phyloP scores from a whole-genome alignment of 371 early-diverging fungal species.

The Circinella umbellata region DNA sequence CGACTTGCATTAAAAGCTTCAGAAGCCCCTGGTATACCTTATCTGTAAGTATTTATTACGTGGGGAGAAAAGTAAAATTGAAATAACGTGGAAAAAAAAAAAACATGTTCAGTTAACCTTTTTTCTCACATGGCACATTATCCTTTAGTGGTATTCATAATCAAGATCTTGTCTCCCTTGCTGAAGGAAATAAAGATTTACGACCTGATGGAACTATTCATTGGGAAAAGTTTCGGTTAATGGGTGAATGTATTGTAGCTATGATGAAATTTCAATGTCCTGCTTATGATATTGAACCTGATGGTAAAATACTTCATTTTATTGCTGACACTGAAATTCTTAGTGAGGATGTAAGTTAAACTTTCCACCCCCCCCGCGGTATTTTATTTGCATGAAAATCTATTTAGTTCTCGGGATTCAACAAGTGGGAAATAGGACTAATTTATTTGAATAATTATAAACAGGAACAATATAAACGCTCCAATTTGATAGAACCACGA shows the following conservation, averaged over 20 bases:
- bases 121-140: background rate
- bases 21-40: conserved; percentile 63
- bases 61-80: background rate
- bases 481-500: conserved; percentile 20
- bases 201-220: conserved; percentile 59
- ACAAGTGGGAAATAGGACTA: no score
- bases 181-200: conserved; percentile 66
- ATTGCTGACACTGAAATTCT: conserved; percentile 30
- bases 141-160: conserved; percentile 58
- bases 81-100: no score
- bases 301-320: conserved; percentile 20
- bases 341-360: conserved; percentile 27
- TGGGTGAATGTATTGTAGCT: conserved; percentile 60
- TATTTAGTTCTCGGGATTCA: no score
- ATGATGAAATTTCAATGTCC: conserved; percentile 54
- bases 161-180: conserved; percentile 58
- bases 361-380: background rate
- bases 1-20: conserved; percentile 61
- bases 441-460: no score
- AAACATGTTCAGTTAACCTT: no score
- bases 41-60: conserved; percentile 40
- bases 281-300: conserved; percentile 31
- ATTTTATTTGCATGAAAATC: conserved; percentile 1
- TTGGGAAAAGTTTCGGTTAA: conserved; percentile 66
- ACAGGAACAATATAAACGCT: conserved; percentile 17